Conservation (phyloP, 2,329 filamentous ascomycete species). For the Ophiostoma himal-ulmi region DNA sequence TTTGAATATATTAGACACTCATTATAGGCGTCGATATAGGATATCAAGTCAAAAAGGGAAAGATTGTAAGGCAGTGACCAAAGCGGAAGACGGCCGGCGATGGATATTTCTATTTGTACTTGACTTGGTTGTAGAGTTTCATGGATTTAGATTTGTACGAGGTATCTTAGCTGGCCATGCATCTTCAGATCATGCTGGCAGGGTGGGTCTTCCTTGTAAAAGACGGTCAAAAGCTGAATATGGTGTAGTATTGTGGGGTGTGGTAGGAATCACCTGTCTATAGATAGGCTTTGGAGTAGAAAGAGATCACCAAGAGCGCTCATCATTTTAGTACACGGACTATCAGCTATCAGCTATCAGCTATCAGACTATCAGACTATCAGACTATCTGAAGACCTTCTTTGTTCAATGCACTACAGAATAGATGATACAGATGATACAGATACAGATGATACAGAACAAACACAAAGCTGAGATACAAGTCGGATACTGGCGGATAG, state of each 20-base stretch:
- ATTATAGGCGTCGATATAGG: neutral
- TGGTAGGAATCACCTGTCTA: too few species aligned
- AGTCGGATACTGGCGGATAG: neutral
- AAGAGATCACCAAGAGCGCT: neutral
- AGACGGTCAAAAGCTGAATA: slow-evolving; percentile 7
- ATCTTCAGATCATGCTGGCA: neutral
- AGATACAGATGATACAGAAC: too few species aligned
- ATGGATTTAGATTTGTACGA: neutral
- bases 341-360: too few species aligned
- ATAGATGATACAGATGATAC: too few species aligned
- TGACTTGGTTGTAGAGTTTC: too few species aligned
- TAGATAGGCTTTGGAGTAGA: too few species aligned
- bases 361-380: too few species aligned
- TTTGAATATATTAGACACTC: neutral
- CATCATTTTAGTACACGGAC: neutral
- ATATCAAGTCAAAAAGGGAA: neutral
- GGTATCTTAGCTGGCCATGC: neutral
- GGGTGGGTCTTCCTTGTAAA: neutral
- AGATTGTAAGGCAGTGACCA: neutral
- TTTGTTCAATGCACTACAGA: neutral
- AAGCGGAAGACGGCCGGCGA: slow-evolving; percentile 2
- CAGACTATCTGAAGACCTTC: neutral
- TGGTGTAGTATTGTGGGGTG: neutral
- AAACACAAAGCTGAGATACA: neutral
- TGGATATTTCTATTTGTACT: neutral